Conservation (phyloP, 257 asterid genomes). For the Jasminum sambac region DNA sequence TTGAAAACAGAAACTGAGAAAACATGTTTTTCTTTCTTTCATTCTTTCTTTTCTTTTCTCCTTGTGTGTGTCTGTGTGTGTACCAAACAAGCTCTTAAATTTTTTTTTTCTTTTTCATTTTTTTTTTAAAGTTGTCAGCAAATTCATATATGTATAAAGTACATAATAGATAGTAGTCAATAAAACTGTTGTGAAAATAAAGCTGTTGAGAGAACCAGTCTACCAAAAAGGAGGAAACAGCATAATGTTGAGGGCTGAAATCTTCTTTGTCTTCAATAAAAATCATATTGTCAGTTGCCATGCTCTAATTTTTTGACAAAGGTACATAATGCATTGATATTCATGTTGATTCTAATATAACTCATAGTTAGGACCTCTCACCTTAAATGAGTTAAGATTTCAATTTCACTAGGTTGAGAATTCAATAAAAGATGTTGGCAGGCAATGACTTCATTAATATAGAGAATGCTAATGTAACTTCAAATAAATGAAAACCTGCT, state of each 20-base stretch:
- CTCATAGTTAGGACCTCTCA: background rate
- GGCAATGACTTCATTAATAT: background rate
- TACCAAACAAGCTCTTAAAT: no score
- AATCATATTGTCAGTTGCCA: background rate
- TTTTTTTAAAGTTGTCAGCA: background rate
- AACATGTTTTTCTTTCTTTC: no score
- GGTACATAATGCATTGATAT: background rate
- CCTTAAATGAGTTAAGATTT: background rate
- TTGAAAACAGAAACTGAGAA: no score
- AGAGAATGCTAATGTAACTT: background rate
- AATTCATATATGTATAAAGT: background rate
- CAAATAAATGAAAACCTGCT: slow-evolving; percentile 5
- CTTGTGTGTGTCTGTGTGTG: no score
- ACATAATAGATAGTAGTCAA: background rate
- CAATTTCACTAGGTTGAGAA: background rate
- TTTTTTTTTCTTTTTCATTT: no score
- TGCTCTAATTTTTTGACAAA: background rate
- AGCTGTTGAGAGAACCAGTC: background rate
- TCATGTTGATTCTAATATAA: background rate
- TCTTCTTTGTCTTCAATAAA: background rate
- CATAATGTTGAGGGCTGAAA: background rate
- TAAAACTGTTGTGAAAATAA: background rate
- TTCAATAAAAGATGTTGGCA: background rate
- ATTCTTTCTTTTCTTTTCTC: no score
- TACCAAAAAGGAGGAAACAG: background rate